Percentiles rank a stretch among this genome's conserved stretches.
phyloP scores from a whole-genome alignment of 2,329 filamentous ascomycete genomes.

The Beauveria pseudobassiana region DNA sequence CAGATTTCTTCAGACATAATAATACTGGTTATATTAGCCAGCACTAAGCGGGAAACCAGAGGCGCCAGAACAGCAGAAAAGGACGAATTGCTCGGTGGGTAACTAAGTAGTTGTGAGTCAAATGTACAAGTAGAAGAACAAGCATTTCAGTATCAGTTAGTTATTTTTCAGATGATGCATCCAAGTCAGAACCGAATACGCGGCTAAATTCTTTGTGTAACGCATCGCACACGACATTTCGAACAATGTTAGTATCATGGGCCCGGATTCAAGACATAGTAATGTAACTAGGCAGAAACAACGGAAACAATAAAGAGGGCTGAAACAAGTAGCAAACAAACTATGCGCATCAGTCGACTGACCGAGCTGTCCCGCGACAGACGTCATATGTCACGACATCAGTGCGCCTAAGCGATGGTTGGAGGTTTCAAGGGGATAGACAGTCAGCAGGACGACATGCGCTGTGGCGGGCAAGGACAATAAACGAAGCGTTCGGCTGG shows the following conservation, averaged over 20 bases:
- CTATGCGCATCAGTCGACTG: not conserved
- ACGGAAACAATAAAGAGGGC: not conserved
- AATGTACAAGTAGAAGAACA: too few relatives aligned
- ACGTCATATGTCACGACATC: not conserved
- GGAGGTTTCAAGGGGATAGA: not conserved
- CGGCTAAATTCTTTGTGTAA: not conserved
- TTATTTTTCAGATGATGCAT: too few relatives aligned
- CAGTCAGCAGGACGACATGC: not conserved
- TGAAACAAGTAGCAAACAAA: slow-evolving; percentile 6
- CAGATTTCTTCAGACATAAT: too few relatives aligned
- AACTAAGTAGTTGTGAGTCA: too few relatives aligned
- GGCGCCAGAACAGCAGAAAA: too few relatives aligned
- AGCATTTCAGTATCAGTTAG: too few relatives aligned
- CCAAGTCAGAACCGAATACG: too few relatives aligned
- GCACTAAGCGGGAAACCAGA: too few relatives aligned
- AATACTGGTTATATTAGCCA: too few relatives aligned
- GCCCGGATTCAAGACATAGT: not conserved
- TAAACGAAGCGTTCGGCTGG: not conserved
- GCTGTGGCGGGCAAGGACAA: not conserved
- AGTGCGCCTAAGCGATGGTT: not conserved
- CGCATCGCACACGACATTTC: not conserved
- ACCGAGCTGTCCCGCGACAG: not conserved
- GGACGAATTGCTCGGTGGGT: too few relatives aligned
- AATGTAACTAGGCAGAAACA: not conserved
- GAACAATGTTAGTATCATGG: too few relatives aligned